Base-by-base conservation (phyloP, 176 grass and related monocot species). In the Poa annua region DNA sequence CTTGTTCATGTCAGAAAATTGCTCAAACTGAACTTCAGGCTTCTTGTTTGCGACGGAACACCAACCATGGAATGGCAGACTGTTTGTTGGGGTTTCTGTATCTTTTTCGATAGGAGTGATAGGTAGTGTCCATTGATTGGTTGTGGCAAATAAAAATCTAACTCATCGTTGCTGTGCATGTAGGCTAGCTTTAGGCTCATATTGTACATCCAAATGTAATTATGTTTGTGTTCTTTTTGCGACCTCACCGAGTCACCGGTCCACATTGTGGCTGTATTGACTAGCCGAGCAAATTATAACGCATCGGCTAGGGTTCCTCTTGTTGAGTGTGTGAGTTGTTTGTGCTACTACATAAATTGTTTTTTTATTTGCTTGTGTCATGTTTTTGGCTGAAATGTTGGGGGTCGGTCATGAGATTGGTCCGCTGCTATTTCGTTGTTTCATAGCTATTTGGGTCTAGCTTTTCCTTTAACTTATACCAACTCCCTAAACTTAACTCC, bases 151-250 rank as follows among this genome's bases (percentile, higher is more conserved):
- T 15, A 41, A 71, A 55, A 36, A 21, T 5, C 1, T 2, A 5
- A 56, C 29, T 67, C n/a, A 15, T 3, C 24, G 22, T 9, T 83
- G 64, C 62, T 61, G 52, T 61, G 52, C 33, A 26, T 3, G 52
- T 72, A 76, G 65, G 14, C 17, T 72, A 81, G 20, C 38, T 39
- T 80, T 54, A 86, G 52, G 42, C 51, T 81, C 81, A 71, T 81
- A 34, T 33, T 77, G 81, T 91, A 85, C 55, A 87, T 76, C 22
- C 55, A 79, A 29, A 59, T 85, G 54, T 88, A 66, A 61, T 81
- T 60, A 15, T 73, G 78, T 17, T 77, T 84, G 20, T 4, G 61
- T 53, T 42, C 48, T 84, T 50, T 44, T 71, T 81, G 77, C 26
- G 36, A 88, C 68, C 56, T 74, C 55, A 73, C 6, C 65, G 38